Base-by-base conservation (phyloP, 2,329 filamentous ascomycete species). In the Chaetothyriales sp. region DNA sequence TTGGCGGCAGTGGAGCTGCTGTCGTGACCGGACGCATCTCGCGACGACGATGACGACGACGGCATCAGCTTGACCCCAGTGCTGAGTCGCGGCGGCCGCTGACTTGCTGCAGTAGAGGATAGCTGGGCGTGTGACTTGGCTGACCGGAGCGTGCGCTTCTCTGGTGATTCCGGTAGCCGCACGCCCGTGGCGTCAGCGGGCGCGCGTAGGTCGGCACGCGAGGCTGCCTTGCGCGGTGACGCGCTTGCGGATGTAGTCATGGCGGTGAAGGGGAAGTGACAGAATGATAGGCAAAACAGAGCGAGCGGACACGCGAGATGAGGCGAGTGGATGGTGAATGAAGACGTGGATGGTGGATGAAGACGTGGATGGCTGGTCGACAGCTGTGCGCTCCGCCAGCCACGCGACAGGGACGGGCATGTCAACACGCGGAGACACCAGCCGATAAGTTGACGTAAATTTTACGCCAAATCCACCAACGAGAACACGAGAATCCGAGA, bases 81-180 rank as follows among this genome's bases (percentile, higher is more conserved):
- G 51, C 72, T 19, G 5, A 29, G 13, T 47, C 46, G 19, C 28
- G 13, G 13, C 33, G 10, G 10, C 7, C 20, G 28, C 46, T 47
- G 46, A 20, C 19, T 33, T 47, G 46, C 51, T 47, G 25, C 43
- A 18, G 56, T 76, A 56, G 80, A 69, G 64, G 64, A 87, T 69
- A 67, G 77, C 73, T 70, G 64, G 54, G 88, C 84, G 48, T 86
- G 84, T 29, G 85, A 89, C 67, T 88, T 54, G 28, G 53, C 47
- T 18, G 57, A 49, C 20, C 37, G 48, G 18, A 43, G 15, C 9
- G 51, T 29, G 37, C 49, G 50, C 49, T 59, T 59, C 37, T 59
- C 56, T 51, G 57, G 57, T 44, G 57, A 59, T 25, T 56, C 57
- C 18, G 56, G 56, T 13, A 59, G 44, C 33, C 51, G 40, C 22